Evolutionary conservation across 139 green algal species (phyloP), one percentile per base, ranked within the genome.

Genomic region (Eudorina sp.): DNA sequence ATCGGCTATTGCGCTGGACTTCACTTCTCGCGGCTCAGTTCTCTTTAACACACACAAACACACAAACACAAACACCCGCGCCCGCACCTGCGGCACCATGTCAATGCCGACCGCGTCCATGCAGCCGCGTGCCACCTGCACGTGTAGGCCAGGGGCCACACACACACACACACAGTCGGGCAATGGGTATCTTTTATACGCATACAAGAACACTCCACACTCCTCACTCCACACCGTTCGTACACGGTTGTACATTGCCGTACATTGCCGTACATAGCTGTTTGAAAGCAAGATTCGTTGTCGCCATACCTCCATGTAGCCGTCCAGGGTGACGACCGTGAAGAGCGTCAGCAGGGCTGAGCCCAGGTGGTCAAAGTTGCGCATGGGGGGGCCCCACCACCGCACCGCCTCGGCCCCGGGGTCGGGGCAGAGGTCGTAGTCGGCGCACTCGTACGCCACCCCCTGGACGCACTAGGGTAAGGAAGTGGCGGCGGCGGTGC

Each of bases 331-430:
- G 23, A 53, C 60, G 14, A 93, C 90, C 3, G 90, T 88, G 55
- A 95, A 93, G 1, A 96, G 88, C 23, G 90, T 90, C 70, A 95
- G 80, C 84, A 95, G 91, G 29, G 92, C 68, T 38, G 60, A 51
- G 0, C 88, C 86, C 89, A 97, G 92, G 79, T 92, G 86, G 79
- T 94, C 53, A 48, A 97, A 96, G 89, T 95, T 95, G 27, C 91
- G 40, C 29, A 88, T 43, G n/a, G 84, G 84, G 21, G 70, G 86
- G 36, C 34, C 53, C 91, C 91, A 93, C 13, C 29, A 27, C 31
- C 87, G 78, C 7, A 45, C 60, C 5, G 62, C 74, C 6, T 34
- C 25, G 19, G 31, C 38, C 14, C 83, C 83, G 14, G 34, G n/a
- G 25, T 45, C 38, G 48, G 31, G 3, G 40, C 83, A 88, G 29